These are phyloP conservation scores for Herpetomonas samuelpessoai DNA, from an alignment of 208 protist species.

Conservation along the genomic window DNA sequence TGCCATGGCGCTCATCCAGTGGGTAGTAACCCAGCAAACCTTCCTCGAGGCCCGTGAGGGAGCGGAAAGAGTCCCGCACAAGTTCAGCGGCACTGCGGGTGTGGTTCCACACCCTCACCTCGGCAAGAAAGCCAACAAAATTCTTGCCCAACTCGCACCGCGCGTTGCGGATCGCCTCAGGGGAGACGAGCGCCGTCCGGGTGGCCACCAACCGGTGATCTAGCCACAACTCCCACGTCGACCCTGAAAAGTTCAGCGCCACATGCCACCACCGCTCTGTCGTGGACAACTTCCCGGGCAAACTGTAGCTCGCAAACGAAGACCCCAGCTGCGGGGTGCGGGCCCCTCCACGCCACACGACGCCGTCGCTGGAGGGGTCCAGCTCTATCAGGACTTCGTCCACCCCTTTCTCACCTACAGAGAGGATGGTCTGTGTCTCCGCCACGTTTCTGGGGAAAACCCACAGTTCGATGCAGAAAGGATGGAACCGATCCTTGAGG, in stretches of 20 bases:
- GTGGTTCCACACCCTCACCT: constrained; percentile 83
- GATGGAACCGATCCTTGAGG: constrained; percentile 74
- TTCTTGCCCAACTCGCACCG: constrained; percentile 70
- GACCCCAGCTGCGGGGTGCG: constrained; percentile 74
- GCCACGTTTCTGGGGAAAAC: constrained; percentile 67
- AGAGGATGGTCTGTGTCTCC: constrained; percentile 70
- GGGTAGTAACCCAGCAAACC: constrained; percentile 73
- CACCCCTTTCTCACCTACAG: constrained; percentile 78
- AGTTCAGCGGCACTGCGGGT: constrained; percentile 53
- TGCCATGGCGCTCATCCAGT: constrained; percentile 73
- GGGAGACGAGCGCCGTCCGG: constrained; percentile 48
- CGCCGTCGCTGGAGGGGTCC: constrained; percentile 53
- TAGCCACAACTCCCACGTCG: constrained; percentile 79
- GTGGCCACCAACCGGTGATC: constrained; percentile 51
- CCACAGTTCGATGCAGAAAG: constrained; percentile 88
- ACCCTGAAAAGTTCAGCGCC: constrained; percentile 86
- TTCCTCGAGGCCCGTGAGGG: constrained; percentile 51
- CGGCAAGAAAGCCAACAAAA: constrained; percentile 73
- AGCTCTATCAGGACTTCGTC: constrained; percentile 86
- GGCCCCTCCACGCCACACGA: constrained; percentile 75
- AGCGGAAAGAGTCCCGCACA: constrained; percentile 58
- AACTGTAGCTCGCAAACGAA: constrained; percentile 62
- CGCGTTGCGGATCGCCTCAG: constrained; percentile 52
- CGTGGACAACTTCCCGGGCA: constrained; percentile 31
- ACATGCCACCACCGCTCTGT: constrained; percentile 84